Conservation (phyloP, 202 grass and related monocot genomes). For the Digitaria exilis region DNA sequence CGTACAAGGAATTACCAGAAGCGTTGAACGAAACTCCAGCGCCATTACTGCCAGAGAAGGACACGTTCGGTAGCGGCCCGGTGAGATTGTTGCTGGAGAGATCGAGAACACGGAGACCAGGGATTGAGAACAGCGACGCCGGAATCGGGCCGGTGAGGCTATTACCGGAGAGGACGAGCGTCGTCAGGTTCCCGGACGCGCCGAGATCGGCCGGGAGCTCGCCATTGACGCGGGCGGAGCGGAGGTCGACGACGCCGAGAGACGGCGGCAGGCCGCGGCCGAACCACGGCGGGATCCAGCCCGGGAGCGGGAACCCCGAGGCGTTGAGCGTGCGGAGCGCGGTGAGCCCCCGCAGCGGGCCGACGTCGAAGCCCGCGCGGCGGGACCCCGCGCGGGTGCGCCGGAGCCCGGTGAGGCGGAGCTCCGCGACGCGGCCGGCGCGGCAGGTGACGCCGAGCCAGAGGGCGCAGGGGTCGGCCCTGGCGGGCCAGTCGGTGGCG, state of each 20-base stretch:
- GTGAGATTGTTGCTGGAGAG: conserved; percentile 77
- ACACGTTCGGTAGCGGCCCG: conserved; percentile 43
- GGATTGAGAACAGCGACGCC: conserved; percentile 43
- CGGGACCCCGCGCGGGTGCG: conserved; percentile 50
- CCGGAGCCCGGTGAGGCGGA: conserved; percentile 64
- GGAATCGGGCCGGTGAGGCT: conserved; percentile 53
- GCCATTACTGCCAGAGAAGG: conserved; percentile 13
- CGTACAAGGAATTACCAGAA: conserved; percentile 74
- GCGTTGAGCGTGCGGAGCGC: conserved; percentile 65
- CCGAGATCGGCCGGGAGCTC: conserved; percentile 58
- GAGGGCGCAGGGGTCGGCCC: conserved; percentile 58
- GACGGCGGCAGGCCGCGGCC: conserved; percentile 50
- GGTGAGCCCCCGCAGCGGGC: conserved; percentile 51
- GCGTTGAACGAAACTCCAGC: conserved; percentile 51
- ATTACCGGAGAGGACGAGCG: conserved; percentile 58
- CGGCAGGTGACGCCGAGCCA: conserved; percentile 69
- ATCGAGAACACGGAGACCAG: conserved; percentile 53
- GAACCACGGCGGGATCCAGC: conserved; percentile 75
- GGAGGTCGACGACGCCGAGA: conserved; percentile 61
- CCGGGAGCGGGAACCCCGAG: conserved; percentile 73
- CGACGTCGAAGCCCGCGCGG: conserved; percentile 57
- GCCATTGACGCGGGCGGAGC: conserved; percentile 52
- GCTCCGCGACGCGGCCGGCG: conserved; percentile 56
- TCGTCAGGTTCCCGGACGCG: conserved; percentile 55
- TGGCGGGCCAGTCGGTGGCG: conserved; percentile 61